Conservation (phyloP, 2,329 filamentous ascomycete genomes). For the Dichotomopilus funicola region DNA sequence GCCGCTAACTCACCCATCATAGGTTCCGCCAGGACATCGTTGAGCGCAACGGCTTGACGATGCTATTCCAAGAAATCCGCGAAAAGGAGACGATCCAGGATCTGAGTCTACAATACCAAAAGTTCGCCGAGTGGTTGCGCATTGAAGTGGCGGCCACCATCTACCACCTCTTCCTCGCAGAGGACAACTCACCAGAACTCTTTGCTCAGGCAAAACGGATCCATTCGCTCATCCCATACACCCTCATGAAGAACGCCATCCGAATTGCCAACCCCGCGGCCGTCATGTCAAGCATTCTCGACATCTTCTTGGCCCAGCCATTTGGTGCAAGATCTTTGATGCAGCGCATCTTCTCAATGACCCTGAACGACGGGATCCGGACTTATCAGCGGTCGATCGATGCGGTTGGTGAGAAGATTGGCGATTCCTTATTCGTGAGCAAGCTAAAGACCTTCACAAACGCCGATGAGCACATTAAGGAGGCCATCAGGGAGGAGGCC, state of each 20-base stretch:
- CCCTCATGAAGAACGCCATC: conserved; percentile 91
- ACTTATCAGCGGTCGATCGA: conserved; percentile 85
- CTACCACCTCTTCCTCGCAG: conserved; percentile 93
- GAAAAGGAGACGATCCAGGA: conserved; percentile 82
- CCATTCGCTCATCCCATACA: conserved; percentile 90
- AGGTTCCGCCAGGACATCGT: conserved; percentile 62
- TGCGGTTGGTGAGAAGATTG: conserved; percentile 66
- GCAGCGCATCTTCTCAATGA: conserved; percentile 90
- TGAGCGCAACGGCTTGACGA: conserved; percentile 77
- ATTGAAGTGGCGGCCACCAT: conserved; percentile 96
- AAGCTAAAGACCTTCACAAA: conserved; percentile 79
- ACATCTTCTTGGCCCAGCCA: conserved; percentile 92
- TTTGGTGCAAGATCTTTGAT: conserved; percentile 85
- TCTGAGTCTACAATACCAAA: conserved; percentile 90
- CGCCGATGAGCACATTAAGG: conserved; percentile 67
- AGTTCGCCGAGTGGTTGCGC: conserved; percentile 95
- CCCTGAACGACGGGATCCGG: conserved; percentile 82
- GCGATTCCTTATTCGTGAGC: conserved; percentile 68
- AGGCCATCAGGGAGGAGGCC: conserved; percentile 67
- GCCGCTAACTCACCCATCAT: conserved; percentile 25
- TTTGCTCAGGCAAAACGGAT: conserved; percentile 93
- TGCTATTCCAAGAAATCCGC: conserved; percentile 86
- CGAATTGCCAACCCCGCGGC: conserved; percentile 92
- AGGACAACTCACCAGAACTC: conserved; percentile 94
- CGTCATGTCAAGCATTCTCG: conserved; percentile 92